Evolutionary conservation across 305 asterid species (phyloP), one percentile per base, ranked within the genome.

Genomic region (Coffea humblotiana): DNA sequence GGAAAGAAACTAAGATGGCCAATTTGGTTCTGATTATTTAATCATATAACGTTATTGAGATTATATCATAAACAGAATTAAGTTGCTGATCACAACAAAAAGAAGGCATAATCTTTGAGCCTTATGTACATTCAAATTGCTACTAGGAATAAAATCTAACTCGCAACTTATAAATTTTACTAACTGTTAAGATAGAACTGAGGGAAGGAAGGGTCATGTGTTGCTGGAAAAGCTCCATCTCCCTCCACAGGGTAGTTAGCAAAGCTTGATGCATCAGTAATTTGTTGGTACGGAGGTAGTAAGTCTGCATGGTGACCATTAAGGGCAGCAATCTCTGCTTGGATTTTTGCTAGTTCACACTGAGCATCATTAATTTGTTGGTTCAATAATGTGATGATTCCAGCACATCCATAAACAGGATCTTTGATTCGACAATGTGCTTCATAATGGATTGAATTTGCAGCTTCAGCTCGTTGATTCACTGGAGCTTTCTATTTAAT

Each of bases 361-460:
- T 92, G 86, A n/a, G 86, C 88, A 4, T 60, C 80, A 3, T 82
- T 43, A 47, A 93, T 87, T 76, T 95, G 87, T 71, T 92, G 91
- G n/a, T 82, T 82, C 63, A 95, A 80, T 12, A 67, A 10, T 27
- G 85, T 84, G 19, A 93, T 85, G 19, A 86, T 74, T 13, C 98
- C 95, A 0, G 88, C 99, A 67, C 96, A 88, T 0, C 97, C 98
- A 18, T 95, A 89, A 8, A 90, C 88, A 0, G 93, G 95, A 77
- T 92, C 92, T 40, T 85, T 82, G 15, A 89, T 80, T 71, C 97
- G 82, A 77, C 92, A 92, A 40, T 84, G 71, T 1, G 99, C 98
- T 77, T 95, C 97, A 1, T 85, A 90, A 76, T 82, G 85, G 89
- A 95, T 63, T 0, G 97, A 76, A 16, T 95, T 93, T 0, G 89